A percentile compares a stretch with the other conserved stretches of the same genome.
phyloP scores from a whole-genome alignment of 768 basidiomycete genomes.

The Auriscalpium orientale region DNA sequence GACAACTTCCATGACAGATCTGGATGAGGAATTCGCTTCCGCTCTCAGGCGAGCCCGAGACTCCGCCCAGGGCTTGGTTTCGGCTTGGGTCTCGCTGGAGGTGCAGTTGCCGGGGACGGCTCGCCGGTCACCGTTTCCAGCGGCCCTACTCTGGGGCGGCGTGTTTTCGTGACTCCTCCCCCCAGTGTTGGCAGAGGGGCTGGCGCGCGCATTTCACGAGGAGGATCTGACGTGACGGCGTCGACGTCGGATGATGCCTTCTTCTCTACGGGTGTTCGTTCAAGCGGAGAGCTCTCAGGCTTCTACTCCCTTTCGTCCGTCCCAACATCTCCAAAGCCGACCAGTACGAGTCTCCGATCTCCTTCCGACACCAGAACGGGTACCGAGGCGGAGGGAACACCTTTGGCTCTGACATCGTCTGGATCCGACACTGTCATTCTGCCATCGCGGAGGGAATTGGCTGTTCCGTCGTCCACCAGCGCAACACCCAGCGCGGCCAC shows the following conservation, averaged over 20 bases:
- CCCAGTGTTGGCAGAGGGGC: slow-evolving; percentile 29
- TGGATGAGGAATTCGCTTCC: slow-evolving; percentile 52
- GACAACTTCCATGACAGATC: slow-evolving; percentile 71
- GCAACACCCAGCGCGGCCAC: slow-evolving; percentile 13
- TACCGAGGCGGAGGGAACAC: slow-evolving; percentile 32
- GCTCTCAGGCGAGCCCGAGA: slow-evolving; percentile 35
- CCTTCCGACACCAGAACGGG: slow-evolving; percentile 24
- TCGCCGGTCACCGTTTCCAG: slow-evolving; percentile 71
- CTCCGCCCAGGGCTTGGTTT: slow-evolving; percentile 37
- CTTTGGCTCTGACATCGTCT: slow-evolving; percentile 27
- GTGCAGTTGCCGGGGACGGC: slow-evolving; percentile 38
- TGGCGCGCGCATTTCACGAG: slow-evolving; percentile 20
- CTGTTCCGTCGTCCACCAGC: slow-evolving; percentile 16
- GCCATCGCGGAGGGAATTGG: slow-evolving; percentile 24
- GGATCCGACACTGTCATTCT: slow-evolving; percentile 39
- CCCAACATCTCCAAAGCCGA: slow-evolving; percentile 19
- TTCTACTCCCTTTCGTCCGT: slow-evolving; percentile 31
- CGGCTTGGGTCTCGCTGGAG: slow-evolving; percentile 33
- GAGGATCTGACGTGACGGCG: slow-evolving; percentile 19
- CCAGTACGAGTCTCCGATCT: background rate
- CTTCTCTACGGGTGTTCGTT: slow-evolving; percentile 34
- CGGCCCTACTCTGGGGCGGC: slow-evolving; percentile 39
- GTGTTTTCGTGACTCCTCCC: slow-evolving; percentile 39
- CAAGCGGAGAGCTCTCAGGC: slow-evolving; percentile 24
- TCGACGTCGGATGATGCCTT: slow-evolving; percentile 39